Conservation (phyloP, 495 filamentous ascomycete species). For the Neurospora discreta region DNA sequence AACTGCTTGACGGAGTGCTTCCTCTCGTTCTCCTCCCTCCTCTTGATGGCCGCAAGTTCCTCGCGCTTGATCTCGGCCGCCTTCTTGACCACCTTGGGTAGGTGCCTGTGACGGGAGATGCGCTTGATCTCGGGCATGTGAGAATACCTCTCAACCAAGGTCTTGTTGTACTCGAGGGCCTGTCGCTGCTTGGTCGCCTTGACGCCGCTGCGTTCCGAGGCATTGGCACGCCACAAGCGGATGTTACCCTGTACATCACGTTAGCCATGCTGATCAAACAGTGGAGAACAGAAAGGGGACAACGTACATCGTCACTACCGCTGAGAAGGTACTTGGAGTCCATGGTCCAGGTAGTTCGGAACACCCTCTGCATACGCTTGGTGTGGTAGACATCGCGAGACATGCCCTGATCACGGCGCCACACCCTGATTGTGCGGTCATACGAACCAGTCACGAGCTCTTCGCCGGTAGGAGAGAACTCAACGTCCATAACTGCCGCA, state of each 20-base stretch:
- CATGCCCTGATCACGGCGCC: conserved; percentile 68
- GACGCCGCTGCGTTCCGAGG: conserved; percentile 75
- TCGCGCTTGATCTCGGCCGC: conserved; percentile 91
- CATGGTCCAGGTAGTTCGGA: conserved; percentile 71
- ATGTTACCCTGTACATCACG: conserved; percentile 52
- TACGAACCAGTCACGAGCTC: conserved; percentile 88
- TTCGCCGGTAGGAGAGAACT: conserved; percentile 89
- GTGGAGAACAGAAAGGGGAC: background rate
- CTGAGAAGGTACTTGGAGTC: conserved; percentile 81
- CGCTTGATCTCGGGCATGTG: conserved; percentile 95
- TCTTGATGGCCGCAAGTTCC: conserved; percentile 76
- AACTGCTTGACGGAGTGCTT: conserved; percentile 77
- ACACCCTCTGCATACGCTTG: conserved; percentile 84
- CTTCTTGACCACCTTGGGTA: conserved; percentile 95
- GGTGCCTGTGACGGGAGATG: conserved; percentile 80
- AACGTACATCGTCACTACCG: conserved; percentile 61
- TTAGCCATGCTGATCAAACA: background rate
- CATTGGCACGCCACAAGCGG: conserved; percentile 81
- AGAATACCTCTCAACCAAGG: conserved; percentile 69
- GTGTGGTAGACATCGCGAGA: conserved; percentile 94
- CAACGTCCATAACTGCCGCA: conserved; percentile 91
- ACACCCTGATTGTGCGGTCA: conserved; percentile 48
- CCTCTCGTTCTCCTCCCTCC: conserved; percentile 86
- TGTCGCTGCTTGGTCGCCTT: conserved; percentile 73
- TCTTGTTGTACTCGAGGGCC: conserved; percentile 84